phyloP scores from a whole-genome alignment of 1,284 basidiomycete species.

The Exobasidium cylindrosporum region DNA sequence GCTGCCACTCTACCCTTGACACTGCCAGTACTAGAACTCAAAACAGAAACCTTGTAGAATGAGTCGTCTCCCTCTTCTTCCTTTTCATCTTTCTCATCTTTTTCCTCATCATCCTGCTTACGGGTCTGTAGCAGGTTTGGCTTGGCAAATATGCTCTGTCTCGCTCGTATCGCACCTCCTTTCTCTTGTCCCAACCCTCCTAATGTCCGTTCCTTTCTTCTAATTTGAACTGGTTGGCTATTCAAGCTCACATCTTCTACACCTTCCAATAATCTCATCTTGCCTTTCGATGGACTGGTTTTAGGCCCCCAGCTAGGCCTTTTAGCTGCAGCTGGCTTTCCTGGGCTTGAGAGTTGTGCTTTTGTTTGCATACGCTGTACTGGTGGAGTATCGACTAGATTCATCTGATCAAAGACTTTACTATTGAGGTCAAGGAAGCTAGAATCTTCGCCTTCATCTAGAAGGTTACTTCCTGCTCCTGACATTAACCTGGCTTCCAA shows the following conservation, averaged over 20 bases:
- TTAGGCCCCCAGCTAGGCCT: conserved; percentile 15
- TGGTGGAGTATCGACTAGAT: not conserved
- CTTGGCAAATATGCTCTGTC: conserved; percentile 6
- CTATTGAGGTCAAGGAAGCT: conserved; percentile 8
- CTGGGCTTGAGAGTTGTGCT: not conserved
- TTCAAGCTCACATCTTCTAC: not conserved
- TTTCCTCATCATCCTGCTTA: not conserved
- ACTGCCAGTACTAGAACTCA: conserved; percentile 2
- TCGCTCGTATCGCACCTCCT: not conserved
- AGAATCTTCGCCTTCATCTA: conserved; percentile 12
- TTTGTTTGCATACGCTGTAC: not conserved
- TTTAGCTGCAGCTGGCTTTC: not conserved
- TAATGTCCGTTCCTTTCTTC: conserved; percentile 8
- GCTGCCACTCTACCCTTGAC: conserved; percentile 1
- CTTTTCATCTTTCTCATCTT: not conserved
- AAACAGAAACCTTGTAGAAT: not conserved
- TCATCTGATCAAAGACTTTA: not conserved
- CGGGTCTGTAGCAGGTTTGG: too few relatives aligned
- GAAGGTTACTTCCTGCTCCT: not conserved
- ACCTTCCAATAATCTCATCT: conserved; percentile 11
- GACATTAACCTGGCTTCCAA: not conserved
- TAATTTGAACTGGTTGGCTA: not conserved
- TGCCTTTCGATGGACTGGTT: conserved; percentile 8
- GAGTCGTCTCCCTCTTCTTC: conserved; percentile 4
- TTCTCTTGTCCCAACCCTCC: not conserved